These are phyloP conservation scores for Solanum hybrid DNA, from an alignment of 305 asterid genomes.

Conservation along the genomic window DNA sequence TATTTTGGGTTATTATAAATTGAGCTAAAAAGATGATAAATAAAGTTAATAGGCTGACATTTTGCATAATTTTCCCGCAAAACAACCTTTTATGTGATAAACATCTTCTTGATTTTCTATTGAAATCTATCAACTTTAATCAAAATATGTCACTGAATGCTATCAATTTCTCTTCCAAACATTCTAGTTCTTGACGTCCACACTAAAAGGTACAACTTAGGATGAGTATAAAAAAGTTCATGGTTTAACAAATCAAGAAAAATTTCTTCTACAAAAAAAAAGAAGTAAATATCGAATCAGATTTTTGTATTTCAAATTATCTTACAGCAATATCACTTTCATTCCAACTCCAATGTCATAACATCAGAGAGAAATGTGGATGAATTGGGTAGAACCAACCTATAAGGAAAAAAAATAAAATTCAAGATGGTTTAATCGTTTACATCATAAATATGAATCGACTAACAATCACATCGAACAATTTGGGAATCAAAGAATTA, in stretches of 20 bases:
- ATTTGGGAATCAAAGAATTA: not conserved
- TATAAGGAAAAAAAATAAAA: not conserved
- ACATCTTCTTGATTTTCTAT: not conserved
- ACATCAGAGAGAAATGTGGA: not conserved
- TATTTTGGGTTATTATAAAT: too few species aligned
- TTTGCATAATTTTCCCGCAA: too few species aligned
- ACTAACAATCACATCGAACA: not conserved
- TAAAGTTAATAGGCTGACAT: too few species aligned
- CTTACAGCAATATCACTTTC: not conserved
- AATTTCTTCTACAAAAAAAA: not conserved
- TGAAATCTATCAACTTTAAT: not conserved
- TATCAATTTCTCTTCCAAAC: not conserved
- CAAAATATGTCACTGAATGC: not conserved
- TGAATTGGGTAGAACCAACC: not conserved
- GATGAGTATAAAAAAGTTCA: not conserved
- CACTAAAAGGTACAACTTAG: not conserved
- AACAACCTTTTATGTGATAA: too few species aligned
- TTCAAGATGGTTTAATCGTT: not conserved
- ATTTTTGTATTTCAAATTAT: not conserved
- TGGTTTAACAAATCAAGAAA: not conserved
- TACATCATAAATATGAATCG: not conserved
- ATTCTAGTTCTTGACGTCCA: not conserved
- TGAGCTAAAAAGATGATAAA: too few species aligned
- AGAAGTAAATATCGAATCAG: not conserved
- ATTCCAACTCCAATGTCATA: not conserved